Base-by-base conservation (phyloP, 31 red algal genomes). In the Bonnemaisonia californica region DNA sequence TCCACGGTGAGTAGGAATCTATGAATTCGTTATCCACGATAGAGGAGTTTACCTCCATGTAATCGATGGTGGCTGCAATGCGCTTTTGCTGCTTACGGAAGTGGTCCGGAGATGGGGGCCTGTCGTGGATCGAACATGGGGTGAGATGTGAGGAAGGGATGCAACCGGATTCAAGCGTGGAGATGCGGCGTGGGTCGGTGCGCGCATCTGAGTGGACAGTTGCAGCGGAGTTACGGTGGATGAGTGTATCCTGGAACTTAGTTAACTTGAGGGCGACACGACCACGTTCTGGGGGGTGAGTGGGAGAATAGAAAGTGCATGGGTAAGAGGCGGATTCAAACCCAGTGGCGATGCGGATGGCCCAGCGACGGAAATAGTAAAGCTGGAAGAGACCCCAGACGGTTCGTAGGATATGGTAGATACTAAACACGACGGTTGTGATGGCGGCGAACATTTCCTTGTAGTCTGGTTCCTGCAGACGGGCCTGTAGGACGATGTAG, bases 401-500 rank as follows among this genome's bases (percentile, higher is more conserved):
- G 1, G 83, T 87, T 38, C 83, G 41, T 12, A 54, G 31, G 4
- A 87, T 19, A 70, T 87, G 83, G 54, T 87, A 87, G 22, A 23
- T 70, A 27, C 61, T 77, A 13, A 87, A 70, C 4, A 69, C 60
- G 21, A 87, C 24, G 31, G 83, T 73, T 4, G 73, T 76, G 1
- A 87, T 35, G 31, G 73, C 83, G 24, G 83, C 73, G 55, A 56
- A 87, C 83, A 87, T 87, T 41, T 87, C 83, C 47, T 87, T 87
- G 64, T 78, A 77, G 27, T 87, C 83, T 42, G 71, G 71, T 71
- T 77, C 60, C 23, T 36, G 35, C n/a, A 78, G 63, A 29, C 47
- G 19, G 26, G 41, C 41, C 47, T 79, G 83, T 4, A 87, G 37
- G 0, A 87, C 74, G 23, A 87, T 69, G 54, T 87, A 87, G 4